Evolutionary conservation across 208 protist genomes (phyloP), one percentile per base, ranked within the genome.

Genomic region (Leishmania arabica): DNA sequence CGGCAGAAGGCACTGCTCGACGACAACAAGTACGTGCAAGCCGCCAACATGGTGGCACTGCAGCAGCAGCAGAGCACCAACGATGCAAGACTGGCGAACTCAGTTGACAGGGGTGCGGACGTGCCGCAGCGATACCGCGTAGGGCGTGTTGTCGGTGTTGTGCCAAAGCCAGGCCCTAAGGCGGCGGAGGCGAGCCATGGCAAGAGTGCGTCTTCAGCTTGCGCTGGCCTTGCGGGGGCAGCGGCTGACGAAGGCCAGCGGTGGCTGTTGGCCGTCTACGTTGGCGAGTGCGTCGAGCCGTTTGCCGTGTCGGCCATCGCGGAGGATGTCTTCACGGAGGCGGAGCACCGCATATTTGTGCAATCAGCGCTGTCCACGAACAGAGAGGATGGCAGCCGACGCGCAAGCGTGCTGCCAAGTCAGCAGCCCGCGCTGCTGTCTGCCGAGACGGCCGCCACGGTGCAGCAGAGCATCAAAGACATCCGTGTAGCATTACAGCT

Each of bases 241-340:
- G 45, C 84, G 6, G 58, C 51, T 4, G 86, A 83, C 8, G 75
- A 78, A 66, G 77, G 84, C 5, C 85, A 85, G 24, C 82, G 82
- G 13, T 95, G 91, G 91, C 69, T 95, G 40, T 69, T 95, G 19
- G 90, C 86, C 34, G 86, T 94, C n/a, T 88, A 93, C 84, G 77
- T 95, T 37, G 93, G 91, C 69, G 91, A 95, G 64, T 86, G 81
- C n/a, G 86, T 89, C 17, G 90, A 94, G 60, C 84, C 90, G 7
- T 81, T 94, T 45, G 70, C 80, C 17, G 70, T 91, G 49, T 87
- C 89, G 54, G 83, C 81, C 74, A 58, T 96, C 73, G 88, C 84
- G 53, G 88, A 92, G 71, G 90, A 93, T 15, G 70, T 76, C 58
- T 90, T 94, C 70, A 89, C 86, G 0, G 87, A 85, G 24, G 80